phyloP scores from a whole-genome alignment of 1,139 yeast genomes.

The Diutina neorugosa region DNA sequence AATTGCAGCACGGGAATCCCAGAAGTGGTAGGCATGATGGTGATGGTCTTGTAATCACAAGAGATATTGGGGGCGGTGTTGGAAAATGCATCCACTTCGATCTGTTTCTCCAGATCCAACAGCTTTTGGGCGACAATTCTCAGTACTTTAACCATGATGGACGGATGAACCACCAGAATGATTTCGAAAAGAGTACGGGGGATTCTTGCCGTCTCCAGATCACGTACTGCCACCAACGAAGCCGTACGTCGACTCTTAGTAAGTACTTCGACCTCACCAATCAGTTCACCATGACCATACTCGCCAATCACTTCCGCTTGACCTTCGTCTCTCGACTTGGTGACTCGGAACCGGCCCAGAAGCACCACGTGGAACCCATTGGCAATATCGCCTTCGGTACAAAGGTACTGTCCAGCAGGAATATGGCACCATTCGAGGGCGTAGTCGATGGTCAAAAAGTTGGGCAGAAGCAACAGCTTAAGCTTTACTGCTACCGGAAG shows the following conservation, averaged over 20 bases:
- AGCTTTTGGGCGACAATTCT: conserved; percentile 76
- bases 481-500: conserved; percentile 67
- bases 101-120: conserved; percentile 9
- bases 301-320: conserved; percentile 48
- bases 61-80: conserved; percentile 13
- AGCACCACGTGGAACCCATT: conserved; percentile 86
- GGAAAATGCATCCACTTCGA: conserved; percentile 5
- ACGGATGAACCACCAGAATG: conserved; percentile 73
- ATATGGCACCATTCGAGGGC: conserved; percentile 93
- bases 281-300: conserved; percentile 86
- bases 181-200: conserved; percentile 84
- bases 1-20: conserved; percentile 82
- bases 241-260: conserved; percentile 68
- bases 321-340: conserved; percentile 18
- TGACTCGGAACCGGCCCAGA: conserved; percentile 78
- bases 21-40: conserved; percentile 65
- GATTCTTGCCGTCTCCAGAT: conserved; percentile 85
- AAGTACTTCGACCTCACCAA: conserved; percentile 90
- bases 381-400: conserved; percentile 77
- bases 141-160: conserved; percentile 83
- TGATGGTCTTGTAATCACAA: conserved; percentile 64
- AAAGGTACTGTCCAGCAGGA: conserved; percentile 71
- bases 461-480: conserved; percentile 51
- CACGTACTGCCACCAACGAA: conserved; percentile 80
- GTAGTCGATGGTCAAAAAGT: conserved; percentile 68